Evolutionary conservation across 805 yeast genomes (phyloP).

Genomic region (Scheffersomyces ergatensis): DNA sequence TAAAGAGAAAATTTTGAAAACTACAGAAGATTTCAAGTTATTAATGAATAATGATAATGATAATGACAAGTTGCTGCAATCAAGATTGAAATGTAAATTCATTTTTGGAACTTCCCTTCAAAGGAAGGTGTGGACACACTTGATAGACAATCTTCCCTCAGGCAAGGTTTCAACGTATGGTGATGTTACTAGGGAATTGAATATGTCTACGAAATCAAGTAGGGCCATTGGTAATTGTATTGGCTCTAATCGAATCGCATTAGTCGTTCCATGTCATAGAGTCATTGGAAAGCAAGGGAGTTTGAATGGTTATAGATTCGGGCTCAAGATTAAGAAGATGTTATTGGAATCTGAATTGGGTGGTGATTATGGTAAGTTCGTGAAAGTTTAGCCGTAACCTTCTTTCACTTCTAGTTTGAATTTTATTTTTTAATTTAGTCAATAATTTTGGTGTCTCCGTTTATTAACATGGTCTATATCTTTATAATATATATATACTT

Average conservation of each 20-base stretch:
- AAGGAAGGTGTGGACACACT: constrained; percentile 34
- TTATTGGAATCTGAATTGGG: constrained; percentile 20
- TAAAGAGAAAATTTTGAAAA: constrained; percentile 1
- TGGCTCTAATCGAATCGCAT: constrained; percentile 36
- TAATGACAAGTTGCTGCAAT: neutral
- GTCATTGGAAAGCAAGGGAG: constrained; percentile 27
- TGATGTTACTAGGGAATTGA: constrained; percentile 27
- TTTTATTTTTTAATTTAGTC: too few species aligned
- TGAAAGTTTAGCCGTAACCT: neutral
- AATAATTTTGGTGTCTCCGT: too few species aligned
- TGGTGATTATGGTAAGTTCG: neutral
- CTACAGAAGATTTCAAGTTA: neutral
- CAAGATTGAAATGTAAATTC: constrained; percentile 7
- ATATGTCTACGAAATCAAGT: constrained; percentile 20
- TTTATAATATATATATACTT: neutral
- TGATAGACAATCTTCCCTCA: constrained; percentile 18
- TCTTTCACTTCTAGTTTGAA: too few species aligned
- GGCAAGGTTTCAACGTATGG: constrained; percentile 32
- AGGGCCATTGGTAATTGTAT: constrained; percentile 43
- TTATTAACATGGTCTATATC: neutral
- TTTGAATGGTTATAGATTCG: constrained; percentile 40
- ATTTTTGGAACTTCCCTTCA: constrained; percentile 41
- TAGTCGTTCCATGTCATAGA: constrained; percentile 45
- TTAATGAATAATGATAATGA: neutral
- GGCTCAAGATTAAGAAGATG: constrained; percentile 26